Conservation (phyloP, 2,329 filamentous ascomycete species). For the Diaporthe capsici region DNA sequence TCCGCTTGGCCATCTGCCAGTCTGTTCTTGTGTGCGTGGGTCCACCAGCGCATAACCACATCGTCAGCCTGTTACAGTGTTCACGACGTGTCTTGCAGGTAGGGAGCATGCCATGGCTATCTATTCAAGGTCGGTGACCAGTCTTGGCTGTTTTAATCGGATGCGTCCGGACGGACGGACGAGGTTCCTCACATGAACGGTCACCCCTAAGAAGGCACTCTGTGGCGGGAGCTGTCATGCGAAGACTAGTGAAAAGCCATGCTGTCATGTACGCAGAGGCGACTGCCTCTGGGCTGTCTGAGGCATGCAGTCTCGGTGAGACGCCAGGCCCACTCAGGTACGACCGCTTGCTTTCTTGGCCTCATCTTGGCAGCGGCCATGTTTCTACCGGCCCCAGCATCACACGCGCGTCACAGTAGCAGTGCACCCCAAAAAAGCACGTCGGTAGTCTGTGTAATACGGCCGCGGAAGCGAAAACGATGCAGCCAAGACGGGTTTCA, state of each 20-base stretch:
- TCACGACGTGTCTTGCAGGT: not conserved
- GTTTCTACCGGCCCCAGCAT: not conserved
- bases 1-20: not conserved
- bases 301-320: slow-evolving; percentile 15
- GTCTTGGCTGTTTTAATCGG: not conserved
- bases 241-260: not conserved
- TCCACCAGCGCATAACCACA: not conserved
- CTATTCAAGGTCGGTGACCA: not conserved
- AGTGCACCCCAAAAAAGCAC: not conserved
- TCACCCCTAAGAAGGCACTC: not conserved
- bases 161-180: not conserved
- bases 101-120: too few relatives aligned
- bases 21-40: not conserved
- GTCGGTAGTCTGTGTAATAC: not conserved
- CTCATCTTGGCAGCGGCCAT: slow-evolving; percentile 7
- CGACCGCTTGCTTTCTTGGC: slow-evolving; percentile 13
- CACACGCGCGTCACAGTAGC: slow-evolving; percentile 2
- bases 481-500: slow-evolving; percentile 11
- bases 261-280: not conserved
- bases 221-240: not conserved
- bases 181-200: not conserved
- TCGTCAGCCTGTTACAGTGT: not conserved
- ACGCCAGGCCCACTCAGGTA: slow-evolving; percentile 18
- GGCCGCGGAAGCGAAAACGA: slow-evolving; percentile 13
- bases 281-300: not conserved